Evolutionary conservation across 495 filamentous ascomycete species (phyloP).

Genomic region (Zalerion maritima): DNA sequence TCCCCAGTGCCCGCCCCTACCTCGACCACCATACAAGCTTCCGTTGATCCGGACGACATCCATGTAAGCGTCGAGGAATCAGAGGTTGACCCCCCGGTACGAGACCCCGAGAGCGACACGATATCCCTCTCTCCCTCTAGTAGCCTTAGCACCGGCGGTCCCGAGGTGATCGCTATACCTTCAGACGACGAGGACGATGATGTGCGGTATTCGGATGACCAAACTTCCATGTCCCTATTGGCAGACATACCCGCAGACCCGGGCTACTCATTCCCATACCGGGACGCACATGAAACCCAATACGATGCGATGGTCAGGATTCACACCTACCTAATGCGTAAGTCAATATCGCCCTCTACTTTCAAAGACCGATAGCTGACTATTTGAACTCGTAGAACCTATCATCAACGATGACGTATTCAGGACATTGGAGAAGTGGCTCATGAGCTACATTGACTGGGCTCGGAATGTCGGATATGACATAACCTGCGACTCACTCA

Average conservation of each 20-base stretch:
- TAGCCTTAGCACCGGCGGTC: slow-evolving; percentile 20
- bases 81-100: slow-evolving; percentile 16
- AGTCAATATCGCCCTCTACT: slow-evolving; percentile 5
- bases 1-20: slow-evolving; percentile 8
- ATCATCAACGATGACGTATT: slow-evolving; percentile 23
- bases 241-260: slow-evolving; percentile 14
- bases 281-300: slow-evolving; percentile 19
- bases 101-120: slow-evolving; percentile 11
- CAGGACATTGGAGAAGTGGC: slow-evolving; percentile 25
- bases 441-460: slow-evolving; percentile 24
- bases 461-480: slow-evolving; percentile 9
- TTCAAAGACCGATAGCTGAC: slow-evolving; percentile 5
- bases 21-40: slow-evolving; percentile 4
- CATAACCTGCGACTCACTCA: slow-evolving; percentile 20
- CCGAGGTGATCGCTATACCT: slow-evolving; percentile 17
- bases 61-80: slow-evolving; percentile 27
- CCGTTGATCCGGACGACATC: slow-evolving; percentile 12
- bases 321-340: slow-evolving; percentile 23
- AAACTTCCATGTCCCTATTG: slow-evolving; percentile 11
- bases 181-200: slow-evolving; percentile 19
- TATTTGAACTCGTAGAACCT: slow-evolving; percentile 14
- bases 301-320: slow-evolving; percentile 22
- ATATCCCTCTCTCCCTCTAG: slow-evolving; percentile 22
- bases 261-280: slow-evolving; percentile 25
- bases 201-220: slow-evolving; percentile 9